Conservation (phyloP, 2,329 filamentous ascomycete genomes). For the Botrytis deweyae region DNA sequence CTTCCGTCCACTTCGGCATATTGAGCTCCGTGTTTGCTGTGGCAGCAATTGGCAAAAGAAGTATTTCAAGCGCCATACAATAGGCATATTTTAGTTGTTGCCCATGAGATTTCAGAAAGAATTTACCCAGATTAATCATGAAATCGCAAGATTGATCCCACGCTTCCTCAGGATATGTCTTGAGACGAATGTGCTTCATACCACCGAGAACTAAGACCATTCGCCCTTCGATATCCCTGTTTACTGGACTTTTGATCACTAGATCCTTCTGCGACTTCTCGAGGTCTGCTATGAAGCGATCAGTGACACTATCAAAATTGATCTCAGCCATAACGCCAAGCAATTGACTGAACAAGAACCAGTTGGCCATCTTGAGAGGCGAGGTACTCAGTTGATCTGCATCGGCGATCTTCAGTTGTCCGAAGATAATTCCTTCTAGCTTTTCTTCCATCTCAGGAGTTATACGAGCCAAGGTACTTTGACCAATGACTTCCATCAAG, state of each 20-base stretch:
- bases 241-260: conserved; percentile 64
- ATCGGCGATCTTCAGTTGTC: conserved; percentile 87
- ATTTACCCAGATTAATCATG: conserved; percentile 73
- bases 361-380: conserved; percentile 85
- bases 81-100: conserved; percentile 91
- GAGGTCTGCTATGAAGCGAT: conserved; percentile 78
- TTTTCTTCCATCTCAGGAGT: conserved; percentile 91
- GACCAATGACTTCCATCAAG: conserved; percentile 87
- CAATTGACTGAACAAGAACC: conserved; percentile 89
- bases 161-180: conserved; percentile 66
- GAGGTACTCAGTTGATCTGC: conserved; percentile 76
- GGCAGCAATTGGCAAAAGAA: conserved; percentile 83
- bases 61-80: conserved; percentile 83
- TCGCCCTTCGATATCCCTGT: conserved; percentile 72
- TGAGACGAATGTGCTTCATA: conserved; percentile 85
- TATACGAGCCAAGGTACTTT: conserved; percentile 79
- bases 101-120: conserved; percentile 84
- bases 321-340: conserved; percentile 95
- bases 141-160: conserved; percentile 92
- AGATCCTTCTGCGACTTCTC: conserved; percentile 76
- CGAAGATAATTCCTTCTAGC: conserved; percentile 92
- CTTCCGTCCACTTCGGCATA: conserved; percentile 81
- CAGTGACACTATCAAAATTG: conserved; percentile 81
- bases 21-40: conserved; percentile 75
- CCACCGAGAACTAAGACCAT: conserved; percentile 85